Conservation (phyloP, 2,329 filamentous ascomycete genomes). For the Pestalotiopsis sp. region DNA sequence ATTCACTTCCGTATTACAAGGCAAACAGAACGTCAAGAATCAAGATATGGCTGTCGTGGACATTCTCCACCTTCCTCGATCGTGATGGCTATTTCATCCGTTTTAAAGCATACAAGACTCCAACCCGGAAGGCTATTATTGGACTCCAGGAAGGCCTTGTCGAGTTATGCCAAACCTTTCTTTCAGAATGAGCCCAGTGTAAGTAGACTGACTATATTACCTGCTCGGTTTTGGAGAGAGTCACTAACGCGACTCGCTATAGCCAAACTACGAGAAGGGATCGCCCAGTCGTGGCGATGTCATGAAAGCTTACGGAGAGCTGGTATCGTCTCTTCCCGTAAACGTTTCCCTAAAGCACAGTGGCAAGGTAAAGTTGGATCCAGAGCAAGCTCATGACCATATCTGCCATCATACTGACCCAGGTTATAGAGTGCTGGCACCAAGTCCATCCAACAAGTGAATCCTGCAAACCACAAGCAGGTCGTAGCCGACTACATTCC, state of each 20-base stretch:
- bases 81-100: background rate
- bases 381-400: background rate
- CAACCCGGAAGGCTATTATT: background rate
- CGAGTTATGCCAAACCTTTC: background rate
- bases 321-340: background rate
- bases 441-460: slow-evolving; percentile 67
- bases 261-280: background rate
- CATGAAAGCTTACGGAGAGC: background rate
- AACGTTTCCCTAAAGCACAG: background rate
- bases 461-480: slow-evolving; percentile 79
- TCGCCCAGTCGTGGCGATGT: background rate
- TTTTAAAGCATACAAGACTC: background rate
- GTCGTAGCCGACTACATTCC: slow-evolving; percentile 83
- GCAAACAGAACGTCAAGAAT: background rate
- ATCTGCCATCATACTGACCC: background rate
- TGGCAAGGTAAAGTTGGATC: background rate
- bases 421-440: slow-evolving; percentile 54
- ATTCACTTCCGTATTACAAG: background rate
- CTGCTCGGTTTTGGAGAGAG: background rate
- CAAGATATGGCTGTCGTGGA: background rate
- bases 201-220: background rate
- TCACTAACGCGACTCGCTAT: background rate
- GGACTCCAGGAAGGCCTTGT: background rate
- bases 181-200: background rate
- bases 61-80: background rate